phyloP scores from a whole-genome alignment of 805 yeast genomes.

The Saturnispora sekii region DNA sequence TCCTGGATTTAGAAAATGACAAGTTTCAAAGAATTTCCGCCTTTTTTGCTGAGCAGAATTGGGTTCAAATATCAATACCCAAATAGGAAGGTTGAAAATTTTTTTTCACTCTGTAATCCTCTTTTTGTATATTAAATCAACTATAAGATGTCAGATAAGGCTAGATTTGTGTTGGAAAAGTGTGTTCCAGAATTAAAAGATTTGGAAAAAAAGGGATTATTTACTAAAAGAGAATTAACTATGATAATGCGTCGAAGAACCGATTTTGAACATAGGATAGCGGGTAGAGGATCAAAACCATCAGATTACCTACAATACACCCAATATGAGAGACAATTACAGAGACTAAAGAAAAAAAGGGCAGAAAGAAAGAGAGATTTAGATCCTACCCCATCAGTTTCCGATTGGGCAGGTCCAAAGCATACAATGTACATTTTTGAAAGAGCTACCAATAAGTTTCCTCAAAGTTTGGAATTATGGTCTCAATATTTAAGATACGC shows the following conservation, averaged over 20 bases:
- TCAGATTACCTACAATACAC: slow-evolving; percentile 71
- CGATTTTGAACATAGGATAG: slow-evolving; percentile 86
- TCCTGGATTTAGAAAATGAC: slow-evolving; percentile 73
- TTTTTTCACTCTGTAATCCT: neutral
- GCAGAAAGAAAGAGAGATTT: slow-evolving; percentile 49
- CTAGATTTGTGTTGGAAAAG: slow-evolving; percentile 48
- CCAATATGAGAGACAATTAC: slow-evolving; percentile 72
- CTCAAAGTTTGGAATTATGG: slow-evolving; percentile 75
- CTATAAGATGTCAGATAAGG: slow-evolving; percentile 30
- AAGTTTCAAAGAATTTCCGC: slow-evolving; percentile 87
- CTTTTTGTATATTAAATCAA: neutral
- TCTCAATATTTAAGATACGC: slow-evolving; percentile 60
- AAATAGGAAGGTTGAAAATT: neutral
- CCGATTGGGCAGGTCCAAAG: slow-evolving; percentile 82
- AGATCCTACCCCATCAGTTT: slow-evolving; percentile 53
- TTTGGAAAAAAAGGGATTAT: slow-evolving; percentile 67
- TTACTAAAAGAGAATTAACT: slow-evolving; percentile 72
- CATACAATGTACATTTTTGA: slow-evolving; percentile 76
- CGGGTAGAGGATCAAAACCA: slow-evolving; percentile 72
- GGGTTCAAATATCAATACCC: slow-evolving; percentile 40
- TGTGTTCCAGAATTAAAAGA: slow-evolving; percentile 91
- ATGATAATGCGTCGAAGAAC: slow-evolving; percentile 87
- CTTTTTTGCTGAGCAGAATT: slow-evolving; percentile 84
- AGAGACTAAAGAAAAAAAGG: slow-evolving; percentile 66
- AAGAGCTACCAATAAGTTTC: slow-evolving; percentile 71